phyloP scores from a whole-genome alignment of 441 rosid species.

The Gossypium trilobum region DNA sequence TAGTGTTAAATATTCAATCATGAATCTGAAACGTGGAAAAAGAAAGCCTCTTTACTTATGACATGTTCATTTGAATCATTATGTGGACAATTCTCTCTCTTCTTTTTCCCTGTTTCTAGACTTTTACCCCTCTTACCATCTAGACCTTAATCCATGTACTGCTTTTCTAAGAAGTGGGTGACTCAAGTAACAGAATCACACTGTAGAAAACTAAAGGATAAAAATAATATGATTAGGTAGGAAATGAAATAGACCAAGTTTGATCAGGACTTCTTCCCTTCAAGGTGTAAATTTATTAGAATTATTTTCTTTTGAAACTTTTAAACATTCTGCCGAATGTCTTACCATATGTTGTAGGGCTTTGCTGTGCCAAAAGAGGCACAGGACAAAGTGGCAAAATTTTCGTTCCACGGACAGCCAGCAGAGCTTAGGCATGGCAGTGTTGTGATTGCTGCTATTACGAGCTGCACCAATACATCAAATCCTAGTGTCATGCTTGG shows the following conservation, averaged over 20 bases:
- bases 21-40: neutral
- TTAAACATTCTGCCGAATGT: neutral
- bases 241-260: neutral
- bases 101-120: neutral
- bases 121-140: neutral
- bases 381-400: constrained; percentile 65
- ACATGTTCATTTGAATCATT: neutral
- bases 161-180: neutral
- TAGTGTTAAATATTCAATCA: neutral
- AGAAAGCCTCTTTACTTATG: neutral
- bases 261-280: neutral
- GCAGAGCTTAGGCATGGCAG: constrained; percentile 91
- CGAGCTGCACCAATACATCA: constrained; percentile 97
- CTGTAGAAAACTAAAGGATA: neutral
- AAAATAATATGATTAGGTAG: neutral
- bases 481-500: constrained; percentile 99
- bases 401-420: constrained; percentile 75
- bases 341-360: constrained; percentile 42
- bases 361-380: constrained; percentile 89
- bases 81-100: neutral
- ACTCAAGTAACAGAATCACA: neutral
- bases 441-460: constrained; percentile 98
- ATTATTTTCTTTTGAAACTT: constrained; percentile 2
- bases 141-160: neutral
- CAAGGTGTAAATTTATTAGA: neutral